Evolutionary conservation across 345 rosid species (phyloP), one percentile per base, ranked within the genome.

Genomic region (Jatropha curcas): DNA sequence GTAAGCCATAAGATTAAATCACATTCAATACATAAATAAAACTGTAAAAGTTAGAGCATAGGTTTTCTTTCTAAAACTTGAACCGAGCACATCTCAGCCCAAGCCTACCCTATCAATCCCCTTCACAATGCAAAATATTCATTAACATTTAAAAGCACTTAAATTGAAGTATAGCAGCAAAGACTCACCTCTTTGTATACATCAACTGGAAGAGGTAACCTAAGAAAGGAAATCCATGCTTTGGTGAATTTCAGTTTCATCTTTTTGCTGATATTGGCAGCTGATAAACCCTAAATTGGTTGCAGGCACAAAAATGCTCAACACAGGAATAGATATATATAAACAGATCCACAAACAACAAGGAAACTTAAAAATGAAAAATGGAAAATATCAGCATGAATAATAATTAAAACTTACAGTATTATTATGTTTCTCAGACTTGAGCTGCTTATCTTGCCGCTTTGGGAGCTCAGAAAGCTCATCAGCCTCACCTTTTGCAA

Each of bases 161-260:
- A 43, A 19, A 19, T 43, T 12, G 20, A 71, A 33, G 35, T 20
- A 5, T 7, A 25, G n/a, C 9, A 55, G 35, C 65, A 61, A 28
- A 76, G 41, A 24, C 60, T 76, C 74, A 92, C 99, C 93, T 95
- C 96, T 82, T 92, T 95, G 86, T 92, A 95, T 30, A 95, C 82
- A 76, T 86, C 93, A 76, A 91, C 78, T 16, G 97, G 94, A 68
- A 92, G 93, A 14, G 90, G 96, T 60, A 92, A 82, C 82, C 92
- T 87, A 71, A 95, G 94, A 87, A 95, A 92, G 39, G 96, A 79
- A 77, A 88, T 82, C 99, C 99, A 95, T 16, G 97, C 91, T 83
- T 91, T 92, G 4, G 92, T 92, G 73, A 95, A 92, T 81, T 90
- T 95, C 39, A 88, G 59, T 84, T 91, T 95, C 88, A 90, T 92